phyloP scores from a whole-genome alignment of 2,329 filamentous ascomycete genomes.

The Aotearoamyces nothofagi region DNA sequence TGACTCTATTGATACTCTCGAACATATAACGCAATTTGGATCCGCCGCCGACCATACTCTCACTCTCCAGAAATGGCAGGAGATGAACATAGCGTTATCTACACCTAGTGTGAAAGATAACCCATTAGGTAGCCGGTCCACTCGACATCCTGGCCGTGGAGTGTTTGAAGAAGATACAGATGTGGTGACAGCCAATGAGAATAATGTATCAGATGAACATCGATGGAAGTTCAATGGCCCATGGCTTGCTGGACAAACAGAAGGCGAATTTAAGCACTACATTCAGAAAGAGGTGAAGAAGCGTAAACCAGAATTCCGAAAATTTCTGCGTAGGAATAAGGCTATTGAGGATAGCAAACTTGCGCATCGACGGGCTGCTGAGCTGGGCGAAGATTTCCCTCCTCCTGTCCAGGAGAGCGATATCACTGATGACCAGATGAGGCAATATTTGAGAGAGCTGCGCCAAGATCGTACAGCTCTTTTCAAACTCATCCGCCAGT shows the following conservation, averaged over 20 bases:
- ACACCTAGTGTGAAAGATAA: constrained; percentile 24
- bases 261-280: constrained; percentile 43
- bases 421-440: constrained; percentile 35
- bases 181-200: constrained; percentile 18
- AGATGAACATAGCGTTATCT: constrained; percentile 60
- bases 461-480: constrained; percentile 34
- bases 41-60: constrained; percentile 70
- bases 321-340: constrained; percentile 33
- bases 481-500: constrained; percentile 39
- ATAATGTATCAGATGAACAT: constrained; percentile 24
- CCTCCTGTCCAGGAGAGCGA: constrained; percentile 20
- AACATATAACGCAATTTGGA: constrained; percentile 80
- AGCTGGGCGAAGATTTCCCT: constrained; percentile 16
- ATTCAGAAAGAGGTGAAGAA: constrained; percentile 36
- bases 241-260: constrained; percentile 47
- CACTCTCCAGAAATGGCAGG: constrained; percentile 74
- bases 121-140: background rate
- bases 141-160: constrained; percentile 23
- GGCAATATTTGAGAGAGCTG: constrained; percentile 34
- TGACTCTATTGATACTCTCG: constrained; percentile 65
- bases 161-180: constrained; percentile 46
- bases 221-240: constrained; percentile 55
- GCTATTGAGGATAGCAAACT: constrained; percentile 27
- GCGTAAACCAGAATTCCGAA: constrained; percentile 36
- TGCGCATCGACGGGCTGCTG: constrained; percentile 24